Conservation (phyloP, 148 eudicot genomes). For the Diospyros kaki region DNA sequence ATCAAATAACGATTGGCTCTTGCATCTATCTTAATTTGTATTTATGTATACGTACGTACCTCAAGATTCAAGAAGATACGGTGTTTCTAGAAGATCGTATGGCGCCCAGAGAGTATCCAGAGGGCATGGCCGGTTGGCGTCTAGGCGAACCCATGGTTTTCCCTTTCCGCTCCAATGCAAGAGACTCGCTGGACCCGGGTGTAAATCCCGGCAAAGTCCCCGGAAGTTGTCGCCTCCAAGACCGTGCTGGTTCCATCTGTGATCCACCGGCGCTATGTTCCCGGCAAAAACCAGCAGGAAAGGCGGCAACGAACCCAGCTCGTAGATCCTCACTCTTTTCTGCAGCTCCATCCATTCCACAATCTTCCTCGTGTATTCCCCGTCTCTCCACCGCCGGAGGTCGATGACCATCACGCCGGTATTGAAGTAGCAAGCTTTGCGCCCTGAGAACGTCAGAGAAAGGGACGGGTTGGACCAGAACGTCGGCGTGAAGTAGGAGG, state of each 20-base stretch:
- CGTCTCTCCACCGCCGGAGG: constrained; percentile 62
- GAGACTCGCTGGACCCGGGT: constrained; percentile 90
- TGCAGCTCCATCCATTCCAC: constrained; percentile 96
- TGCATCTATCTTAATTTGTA: no score
- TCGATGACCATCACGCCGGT: constrained; percentile 95
- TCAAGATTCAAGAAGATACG: constrained; percentile 42
- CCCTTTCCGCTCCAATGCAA: constrained; percentile 98
- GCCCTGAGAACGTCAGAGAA: constrained; percentile 53
- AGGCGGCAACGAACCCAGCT: constrained; percentile 85
- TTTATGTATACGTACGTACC: neutral
- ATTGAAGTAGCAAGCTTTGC: constrained; percentile 74
- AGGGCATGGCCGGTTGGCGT: constrained; percentile 65
- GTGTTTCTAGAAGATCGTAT: constrained; percentile 58
- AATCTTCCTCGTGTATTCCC: constrained; percentile 60
- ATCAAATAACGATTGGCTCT: neutral
- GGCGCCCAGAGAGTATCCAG: constrained; percentile 91
- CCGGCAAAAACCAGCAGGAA: constrained; percentile 90
- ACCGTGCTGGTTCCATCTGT: constrained; percentile 94
- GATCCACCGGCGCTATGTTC: constrained; percentile 73
- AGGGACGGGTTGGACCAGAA: constrained; percentile 83
- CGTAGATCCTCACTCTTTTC: constrained; percentile 85
- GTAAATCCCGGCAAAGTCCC: constrained; percentile 82
- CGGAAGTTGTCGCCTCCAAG: constrained; percentile 82
- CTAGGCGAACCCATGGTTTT: constrained; percentile 87
- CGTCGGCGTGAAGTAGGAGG: constrained; percentile 62